Evolutionary conservation across 2,329 filamentous ascomycete genomes (phyloP).

Genomic region (Stagonosporopsis chrysanthemi): DNA sequence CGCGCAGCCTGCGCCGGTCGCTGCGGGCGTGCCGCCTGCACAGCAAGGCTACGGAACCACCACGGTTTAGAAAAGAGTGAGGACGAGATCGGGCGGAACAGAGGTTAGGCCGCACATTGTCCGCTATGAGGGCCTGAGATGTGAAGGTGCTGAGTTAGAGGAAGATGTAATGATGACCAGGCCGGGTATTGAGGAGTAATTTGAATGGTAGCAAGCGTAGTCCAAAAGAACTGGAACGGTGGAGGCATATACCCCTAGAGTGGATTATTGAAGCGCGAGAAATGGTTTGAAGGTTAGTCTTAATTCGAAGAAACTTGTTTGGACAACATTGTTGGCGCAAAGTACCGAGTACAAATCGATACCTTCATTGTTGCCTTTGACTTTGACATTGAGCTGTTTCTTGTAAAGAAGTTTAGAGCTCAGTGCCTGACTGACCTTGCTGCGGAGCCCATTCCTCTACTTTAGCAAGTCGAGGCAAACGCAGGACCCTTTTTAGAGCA

Average conservation of each 20-base stretch:
- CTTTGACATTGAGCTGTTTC: background rate
- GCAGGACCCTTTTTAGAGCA: background rate
- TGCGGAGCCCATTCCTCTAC: background rate
- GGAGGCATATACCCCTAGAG: background rate
- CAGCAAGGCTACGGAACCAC: constrained; percentile 15
- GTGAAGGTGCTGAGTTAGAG: background rate
- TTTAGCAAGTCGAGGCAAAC: background rate
- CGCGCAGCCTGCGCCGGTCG: constrained; percentile 2
- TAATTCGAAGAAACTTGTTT: background rate
- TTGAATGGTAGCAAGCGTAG: background rate
- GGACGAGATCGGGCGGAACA: background rate
- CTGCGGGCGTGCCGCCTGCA: constrained; percentile 2
- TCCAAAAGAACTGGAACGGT: background rate
- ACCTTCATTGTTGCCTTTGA: background rate
- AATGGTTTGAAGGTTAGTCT: background rate
- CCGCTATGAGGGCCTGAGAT: background rate
- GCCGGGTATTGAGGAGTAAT: background rate
- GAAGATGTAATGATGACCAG: background rate
- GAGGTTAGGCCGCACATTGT: background rate
- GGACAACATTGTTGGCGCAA: background rate
- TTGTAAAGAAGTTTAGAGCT: background rate
- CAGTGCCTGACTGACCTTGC: background rate
- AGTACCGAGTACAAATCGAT: background rate
- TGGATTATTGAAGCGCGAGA: background rate
- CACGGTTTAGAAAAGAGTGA: constrained; percentile 5